Conservation (phyloP, 331 rosid species). For the Quercus lobata region DNA sequence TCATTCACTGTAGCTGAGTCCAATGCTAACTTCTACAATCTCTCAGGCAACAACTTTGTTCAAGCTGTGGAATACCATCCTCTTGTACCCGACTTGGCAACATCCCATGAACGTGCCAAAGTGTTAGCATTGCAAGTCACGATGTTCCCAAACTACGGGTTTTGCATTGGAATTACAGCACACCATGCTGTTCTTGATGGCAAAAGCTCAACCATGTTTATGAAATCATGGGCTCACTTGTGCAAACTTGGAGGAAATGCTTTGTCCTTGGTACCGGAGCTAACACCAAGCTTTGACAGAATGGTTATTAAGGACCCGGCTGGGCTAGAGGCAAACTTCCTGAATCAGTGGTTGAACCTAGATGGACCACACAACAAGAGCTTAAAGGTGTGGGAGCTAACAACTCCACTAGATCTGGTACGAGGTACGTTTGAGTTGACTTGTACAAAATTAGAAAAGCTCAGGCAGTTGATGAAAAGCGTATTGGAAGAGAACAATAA, state of each 20-base stretch:
- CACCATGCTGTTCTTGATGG: conserved; percentile 60
- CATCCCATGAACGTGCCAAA: conserved; percentile 29
- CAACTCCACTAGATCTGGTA: background rate
- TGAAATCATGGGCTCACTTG: conserved; percentile 53
- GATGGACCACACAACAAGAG: conserved; percentile 22
- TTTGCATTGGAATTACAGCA: conserved; percentile 39
- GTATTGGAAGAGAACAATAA: background rate
- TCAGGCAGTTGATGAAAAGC: background rate
- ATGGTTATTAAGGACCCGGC: conserved; percentile 16
- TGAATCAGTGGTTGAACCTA: conserved; percentile 13
- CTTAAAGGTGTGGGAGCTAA: background rate
- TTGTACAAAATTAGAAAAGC: background rate
- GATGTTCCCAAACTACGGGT: conserved; percentile 35
- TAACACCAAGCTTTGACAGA: conserved; percentile 32
- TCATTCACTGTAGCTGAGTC: conserved; percentile 41
- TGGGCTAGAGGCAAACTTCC: background rate
- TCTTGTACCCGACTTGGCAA: conserved; percentile 30
- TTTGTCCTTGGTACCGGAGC: background rate
- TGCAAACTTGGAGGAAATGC: background rate
- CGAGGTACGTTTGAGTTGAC: conserved; percentile 21
- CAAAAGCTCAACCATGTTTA: conserved; percentile 26
- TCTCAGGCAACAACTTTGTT: conserved; percentile 15
- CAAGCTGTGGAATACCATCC: conserved; percentile 28
- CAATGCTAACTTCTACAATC: conserved; percentile 25
- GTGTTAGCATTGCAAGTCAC: conserved; percentile 43